Base-by-base conservation (phyloP, 2,329 filamentous ascomycete species). In the Colletotrichum cereale region DNA sequence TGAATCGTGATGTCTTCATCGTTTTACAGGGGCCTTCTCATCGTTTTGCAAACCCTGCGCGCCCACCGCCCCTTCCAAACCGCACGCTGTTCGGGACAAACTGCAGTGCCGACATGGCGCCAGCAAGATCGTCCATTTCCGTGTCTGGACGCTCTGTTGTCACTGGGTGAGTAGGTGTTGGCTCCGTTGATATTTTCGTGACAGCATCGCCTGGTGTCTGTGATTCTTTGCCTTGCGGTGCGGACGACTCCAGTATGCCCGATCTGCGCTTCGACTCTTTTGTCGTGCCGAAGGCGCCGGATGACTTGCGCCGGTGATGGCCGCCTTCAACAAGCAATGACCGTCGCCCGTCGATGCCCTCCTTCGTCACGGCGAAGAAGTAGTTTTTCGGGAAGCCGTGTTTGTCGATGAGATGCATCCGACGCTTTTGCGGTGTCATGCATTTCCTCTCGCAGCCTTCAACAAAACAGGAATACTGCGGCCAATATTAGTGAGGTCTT, bases 341-440 rank as follows among this genome's bases (percentile, higher is more conserved):
- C 53, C 86, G 90, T 62, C 93, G 89, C 58, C 92, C 92, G 77
- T 98, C 96, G 72, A 98, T 93, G n/a, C 96, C 96, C 73, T 94
- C 90, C 75, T 95, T 93, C 3, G 97, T 92, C 63, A 98, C 89
- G 61, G 90, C 90, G 77, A 97, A 97, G 81, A 97, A 96, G 82
- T 95, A 97, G 77, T 93, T 93, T 79, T 89, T 90, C 14, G 95
- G 96, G 78, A 96, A 99, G 83, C 92, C 88, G 81, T 99, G 96
- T 83, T 97, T 98, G 84, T 97, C 95, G 75, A 97, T 94, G 75
- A 97, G 86, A 84, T 99, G 96, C 79, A 94, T 89, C 42, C 93
- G 88, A 55, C 96, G 89, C 82, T 97, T 98, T 77, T 93, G 91
- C 38, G 92, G 91, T 5, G 93, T 95, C 66, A 89, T 90, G 82